Conservation (phyloP, 768 basidiomycete species). For the Serpula lacrymans region DNA sequence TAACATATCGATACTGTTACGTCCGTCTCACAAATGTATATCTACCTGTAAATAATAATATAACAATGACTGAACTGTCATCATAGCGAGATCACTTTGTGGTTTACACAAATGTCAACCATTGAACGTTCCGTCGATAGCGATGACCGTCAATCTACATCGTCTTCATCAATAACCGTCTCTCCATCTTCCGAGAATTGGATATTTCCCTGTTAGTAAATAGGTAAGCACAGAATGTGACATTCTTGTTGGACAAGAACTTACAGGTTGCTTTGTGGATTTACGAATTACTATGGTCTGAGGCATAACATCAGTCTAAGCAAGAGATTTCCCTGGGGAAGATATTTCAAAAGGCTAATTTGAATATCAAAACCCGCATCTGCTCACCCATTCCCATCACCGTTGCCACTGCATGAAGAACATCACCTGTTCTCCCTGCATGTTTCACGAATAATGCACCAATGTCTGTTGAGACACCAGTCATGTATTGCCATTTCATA, state of each 20-base stretch:
- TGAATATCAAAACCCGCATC: too few species aligned
- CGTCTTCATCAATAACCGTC: conserved; percentile 60
- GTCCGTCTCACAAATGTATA: too few species aligned
- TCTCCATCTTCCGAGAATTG: conserved; percentile 81
- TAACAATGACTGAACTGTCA: too few species aligned
- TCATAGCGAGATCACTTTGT: too few species aligned
- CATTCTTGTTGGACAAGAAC: neutral
- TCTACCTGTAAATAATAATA: too few species aligned
- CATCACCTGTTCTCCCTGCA: conserved; percentile 68
- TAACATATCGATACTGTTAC: too few species aligned
- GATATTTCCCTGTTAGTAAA: conserved; percentile 72
- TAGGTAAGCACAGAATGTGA: neutral
- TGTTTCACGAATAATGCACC: conserved; percentile 75
- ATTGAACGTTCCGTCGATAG: too few species aligned
- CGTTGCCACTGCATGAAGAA: conserved; percentile 58
- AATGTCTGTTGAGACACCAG: conserved; percentile 83
- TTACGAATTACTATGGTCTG: conserved; percentile 87
- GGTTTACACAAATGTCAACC: too few species aligned
- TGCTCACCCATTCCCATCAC: conserved; percentile 65
- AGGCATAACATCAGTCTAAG: conserved; percentile 61
- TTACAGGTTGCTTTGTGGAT: conserved; percentile 45
- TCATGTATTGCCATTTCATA: conserved; percentile 83
- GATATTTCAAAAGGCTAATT: neutral
- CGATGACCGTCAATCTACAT: too few species aligned
- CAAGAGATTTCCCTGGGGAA: conserved; percentile 69